These are phyloP conservation scores for Globisporangium cylindrosporum DNA, from an alignment of 352 stramenopile species.

Conservation along the genomic window DNA sequence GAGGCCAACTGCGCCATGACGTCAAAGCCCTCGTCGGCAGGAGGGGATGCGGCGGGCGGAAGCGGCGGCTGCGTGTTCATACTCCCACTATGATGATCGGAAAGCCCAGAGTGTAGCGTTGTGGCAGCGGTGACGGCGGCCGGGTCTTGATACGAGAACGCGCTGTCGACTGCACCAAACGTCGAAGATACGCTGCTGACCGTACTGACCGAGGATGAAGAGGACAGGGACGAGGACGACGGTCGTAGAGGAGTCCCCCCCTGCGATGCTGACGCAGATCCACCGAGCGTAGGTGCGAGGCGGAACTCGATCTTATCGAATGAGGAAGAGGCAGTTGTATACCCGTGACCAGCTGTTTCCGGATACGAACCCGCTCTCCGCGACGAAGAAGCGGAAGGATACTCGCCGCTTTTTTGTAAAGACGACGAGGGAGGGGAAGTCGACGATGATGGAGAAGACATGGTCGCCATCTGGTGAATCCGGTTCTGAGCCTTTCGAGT, in stretches of 20 bases:
- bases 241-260: constrained; percentile 4
- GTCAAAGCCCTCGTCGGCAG: constrained; percentile 48
- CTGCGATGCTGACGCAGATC: constrained; percentile 14
- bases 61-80: constrained; percentile 9
- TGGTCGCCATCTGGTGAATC: constrained; percentile 22
- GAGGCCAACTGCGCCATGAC: constrained; percentile 82
- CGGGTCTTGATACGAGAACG: constrained; percentile 14
- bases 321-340: constrained; percentile 15
- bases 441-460: constrained; percentile 15
- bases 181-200: constrained; percentile 12
- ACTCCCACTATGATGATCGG: constrained; percentile 6
- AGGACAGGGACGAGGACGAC: constrained; percentile 19
- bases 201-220: constrained; percentile 13
- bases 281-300: constrained; percentile 1
- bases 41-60: not conserved
- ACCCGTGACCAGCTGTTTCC: constrained; percentile 19
- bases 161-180: constrained; percentile 20
- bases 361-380: constrained; percentile 21
- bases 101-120: constrained; percentile 8
- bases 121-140: not conserved
- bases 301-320: constrained; percentile 33
- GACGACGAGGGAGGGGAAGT: constrained; percentile 6
- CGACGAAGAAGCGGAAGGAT: not conserved
- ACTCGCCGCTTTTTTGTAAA: constrained; percentile 14
- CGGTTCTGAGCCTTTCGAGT: constrained; percentile 14